These are phyloP conservation scores for Veloboletus limbatus DNA, from an alignment of 1,284 basidiomycete species.

Conservation along the genomic window DNA sequence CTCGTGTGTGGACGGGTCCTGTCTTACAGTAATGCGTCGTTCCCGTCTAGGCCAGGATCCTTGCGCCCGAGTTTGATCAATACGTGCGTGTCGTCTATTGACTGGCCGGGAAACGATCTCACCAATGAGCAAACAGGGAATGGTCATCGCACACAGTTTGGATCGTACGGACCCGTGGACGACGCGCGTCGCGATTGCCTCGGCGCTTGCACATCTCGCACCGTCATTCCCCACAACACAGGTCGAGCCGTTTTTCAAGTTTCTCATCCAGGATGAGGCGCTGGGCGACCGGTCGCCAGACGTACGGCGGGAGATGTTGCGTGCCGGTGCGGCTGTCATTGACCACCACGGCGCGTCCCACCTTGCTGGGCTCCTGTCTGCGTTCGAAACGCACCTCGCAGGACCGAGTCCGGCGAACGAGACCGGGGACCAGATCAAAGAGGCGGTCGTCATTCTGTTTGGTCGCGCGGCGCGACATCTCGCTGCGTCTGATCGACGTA, in stretches of 20 bases:
- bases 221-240: conserved; percentile 64
- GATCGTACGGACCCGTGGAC: conserved; percentile 93
- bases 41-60: conserved; percentile 84
- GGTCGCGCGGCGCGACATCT: conserved; percentile 92
- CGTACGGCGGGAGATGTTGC: conserved; percentile 86
- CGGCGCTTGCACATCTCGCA: conserved; percentile 69
- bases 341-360: conserved; percentile 80
- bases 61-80: conserved; percentile 88
- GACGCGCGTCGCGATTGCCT: conserved; percentile 75
- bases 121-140: conserved; percentile 59
- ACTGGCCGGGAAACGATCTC: too few relatives aligned
- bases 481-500: conserved; percentile 69
- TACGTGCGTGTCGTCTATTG: conserved; percentile 55
- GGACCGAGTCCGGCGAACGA: conserved; percentile 64
- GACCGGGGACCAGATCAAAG: conserved; percentile 85
- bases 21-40: too few relatives aligned
- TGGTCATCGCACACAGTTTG: conserved; percentile 90
- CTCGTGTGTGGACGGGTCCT: neutral
- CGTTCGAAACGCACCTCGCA: conserved; percentile 83
- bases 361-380: conserved; percentile 74
- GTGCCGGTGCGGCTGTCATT: conserved; percentile 79
- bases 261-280: conserved; percentile 82
- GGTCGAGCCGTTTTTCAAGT: conserved; percentile 81
- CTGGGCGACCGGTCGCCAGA: conserved; percentile 84
- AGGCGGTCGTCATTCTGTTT: conserved; percentile 93